A percentile compares a stretch with the other conserved stretches of the same genome.
These are phyloP conservation scores for Dispira parvispora DNA, from an alignment of 192 early-diverging fungal species.

Conservation along the genomic window DNA sequence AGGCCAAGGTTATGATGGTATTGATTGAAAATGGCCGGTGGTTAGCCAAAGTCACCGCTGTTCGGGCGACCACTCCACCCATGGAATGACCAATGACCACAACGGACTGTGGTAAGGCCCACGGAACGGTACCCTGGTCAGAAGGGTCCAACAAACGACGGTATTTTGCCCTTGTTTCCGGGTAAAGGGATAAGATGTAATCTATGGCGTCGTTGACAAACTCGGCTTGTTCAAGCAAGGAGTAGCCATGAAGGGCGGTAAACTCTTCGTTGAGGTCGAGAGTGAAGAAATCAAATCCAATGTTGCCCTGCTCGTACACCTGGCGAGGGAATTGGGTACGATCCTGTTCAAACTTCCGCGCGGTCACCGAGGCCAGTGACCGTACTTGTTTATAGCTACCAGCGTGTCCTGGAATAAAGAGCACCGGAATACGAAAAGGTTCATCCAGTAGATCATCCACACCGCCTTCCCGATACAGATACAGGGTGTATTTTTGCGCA, in stretches of 20 bases:
- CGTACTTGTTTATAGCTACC: conserved; percentile 82
- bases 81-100: conserved; percentile 86
- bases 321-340: conserved; percentile 3
- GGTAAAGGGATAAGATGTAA: conserved; percentile 59
- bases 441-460: conserved; percentile 18
- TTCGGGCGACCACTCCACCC: conserved; percentile 89
- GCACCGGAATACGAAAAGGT: conserved; percentile 59
- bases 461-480: conserved; percentile 57
- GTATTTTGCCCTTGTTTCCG: conserved; percentile 21
- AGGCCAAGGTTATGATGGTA: conserved; percentile 74
- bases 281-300: conserved; percentile 32
- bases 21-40: conserved; percentile 50
- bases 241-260: conserved; percentile 70
- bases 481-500: conserved; percentile 57
- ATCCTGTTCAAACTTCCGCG: conserved; percentile 35
- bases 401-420: conserved; percentile 92
- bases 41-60: conserved; percentile 51
- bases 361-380: conserved; percentile 61
- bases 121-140: conserved; percentile 17
- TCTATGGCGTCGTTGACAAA: conserved; percentile 67
- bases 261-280: conserved; percentile 82
- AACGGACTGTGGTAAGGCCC: conserved; percentile 47
- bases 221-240: conserved; percentile 68
- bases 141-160: not conserved
- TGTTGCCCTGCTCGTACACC: conserved; percentile 15